Conservation (phyloP, 306 rosid species). For the Inga leiocalycina region DNA sequence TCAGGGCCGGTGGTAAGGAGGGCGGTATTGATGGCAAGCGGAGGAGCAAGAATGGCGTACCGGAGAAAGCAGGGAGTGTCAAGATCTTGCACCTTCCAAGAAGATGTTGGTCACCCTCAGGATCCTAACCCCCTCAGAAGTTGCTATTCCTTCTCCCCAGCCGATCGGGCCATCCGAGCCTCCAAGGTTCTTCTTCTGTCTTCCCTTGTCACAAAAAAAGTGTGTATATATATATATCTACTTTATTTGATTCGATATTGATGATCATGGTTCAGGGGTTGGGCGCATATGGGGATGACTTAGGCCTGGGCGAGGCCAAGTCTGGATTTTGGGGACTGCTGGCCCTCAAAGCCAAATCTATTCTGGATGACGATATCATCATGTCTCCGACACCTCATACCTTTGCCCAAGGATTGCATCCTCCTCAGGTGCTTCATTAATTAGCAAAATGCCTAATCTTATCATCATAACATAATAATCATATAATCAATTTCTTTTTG, state of each 20-base stretch:
- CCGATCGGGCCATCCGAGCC: too few relatives aligned
- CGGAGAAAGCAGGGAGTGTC: slow-evolving; percentile 77
- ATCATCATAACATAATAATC: too few relatives aligned
- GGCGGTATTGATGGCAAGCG: neutral
- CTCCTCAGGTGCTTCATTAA: slow-evolving; percentile 47
- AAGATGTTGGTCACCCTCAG: slow-evolving; percentile 47
- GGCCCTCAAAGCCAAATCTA: slow-evolving; percentile 82
- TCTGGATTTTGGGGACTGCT: slow-evolving; percentile 89
- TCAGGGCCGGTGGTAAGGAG: neutral
- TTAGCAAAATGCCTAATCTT: neutral
- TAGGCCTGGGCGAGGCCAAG: slow-evolving; percentile 38
- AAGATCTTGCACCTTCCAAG: slow-evolving; percentile 75
- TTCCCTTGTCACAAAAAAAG: too few relatives aligned
- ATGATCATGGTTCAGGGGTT: slow-evolving; percentile 45
- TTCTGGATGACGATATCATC: slow-evolving; percentile 66
- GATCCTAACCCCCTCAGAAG: neutral
- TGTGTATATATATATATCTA: too few relatives aligned
- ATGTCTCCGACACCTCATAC: slow-evolving; percentile 32
- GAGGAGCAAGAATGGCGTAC: slow-evolving; percentile 41
- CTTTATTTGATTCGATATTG: too few relatives aligned
- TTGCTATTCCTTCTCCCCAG: slow-evolving; percentile 31
- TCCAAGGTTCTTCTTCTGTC: slow-evolving; percentile 41
- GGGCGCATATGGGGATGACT: slow-evolving; percentile 45
- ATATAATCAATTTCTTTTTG: too few relatives aligned
- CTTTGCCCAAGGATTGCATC: neutral